These are phyloP conservation scores for Fusarium incarnatum DNA, from an alignment of 2,329 filamentous ascomycete species.

Conservation along the genomic window DNA sequence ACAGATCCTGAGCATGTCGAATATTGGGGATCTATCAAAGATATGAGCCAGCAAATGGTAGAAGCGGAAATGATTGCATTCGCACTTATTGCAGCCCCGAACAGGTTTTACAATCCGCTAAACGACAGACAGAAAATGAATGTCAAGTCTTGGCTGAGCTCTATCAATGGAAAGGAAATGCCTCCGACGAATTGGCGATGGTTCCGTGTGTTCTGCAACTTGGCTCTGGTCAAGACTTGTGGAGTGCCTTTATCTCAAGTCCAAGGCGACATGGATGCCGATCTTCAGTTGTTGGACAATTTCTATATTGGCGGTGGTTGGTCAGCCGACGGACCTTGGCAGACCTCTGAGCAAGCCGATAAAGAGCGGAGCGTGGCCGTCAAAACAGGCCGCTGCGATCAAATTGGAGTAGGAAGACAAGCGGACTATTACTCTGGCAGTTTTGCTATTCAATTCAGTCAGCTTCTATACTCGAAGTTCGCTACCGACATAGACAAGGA, in stretches of 20 bases:
- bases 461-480: slow-evolving; percentile 60
- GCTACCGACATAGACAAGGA: slow-evolving; percentile 55
- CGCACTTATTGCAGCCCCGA: slow-evolving; percentile 59
- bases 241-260: slow-evolving; percentile 52
- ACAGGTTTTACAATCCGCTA: slow-evolving; percentile 50
- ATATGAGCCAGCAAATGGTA: slow-evolving; percentile 65
- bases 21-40: slow-evolving; percentile 61
- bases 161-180: slow-evolving; percentile 59
- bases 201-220: slow-evolving; percentile 63
- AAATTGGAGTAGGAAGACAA: slow-evolving; percentile 50
- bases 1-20: slow-evolving; percentile 51
- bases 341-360: slow-evolving; percentile 35
- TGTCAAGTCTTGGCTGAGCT: slow-evolving; percentile 55
- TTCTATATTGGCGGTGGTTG: slow-evolving; percentile 61
- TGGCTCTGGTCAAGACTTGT: slow-evolving; percentile 58
- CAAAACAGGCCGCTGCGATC: slow-evolving; percentile 33
- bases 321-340: slow-evolving; percentile 61
- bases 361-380: slow-evolving; percentile 4
- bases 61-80: slow-evolving; percentile 64
- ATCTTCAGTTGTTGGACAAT: slow-evolving; percentile 57
- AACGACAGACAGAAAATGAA: slow-evolving; percentile 49
- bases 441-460: slow-evolving; percentile 65
- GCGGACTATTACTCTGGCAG: slow-evolving; percentile 66
- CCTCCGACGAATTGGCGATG: slow-evolving; percentile 64
- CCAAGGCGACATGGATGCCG: slow-evolving; percentile 53